A percentile compares a stretch with the other conserved stretches of the same genome.
These are phyloP conservation scores for Escovopsis weberi DNA, from an alignment of 2,329 filamentous ascomycete species.

Conservation along the genomic window DNA sequence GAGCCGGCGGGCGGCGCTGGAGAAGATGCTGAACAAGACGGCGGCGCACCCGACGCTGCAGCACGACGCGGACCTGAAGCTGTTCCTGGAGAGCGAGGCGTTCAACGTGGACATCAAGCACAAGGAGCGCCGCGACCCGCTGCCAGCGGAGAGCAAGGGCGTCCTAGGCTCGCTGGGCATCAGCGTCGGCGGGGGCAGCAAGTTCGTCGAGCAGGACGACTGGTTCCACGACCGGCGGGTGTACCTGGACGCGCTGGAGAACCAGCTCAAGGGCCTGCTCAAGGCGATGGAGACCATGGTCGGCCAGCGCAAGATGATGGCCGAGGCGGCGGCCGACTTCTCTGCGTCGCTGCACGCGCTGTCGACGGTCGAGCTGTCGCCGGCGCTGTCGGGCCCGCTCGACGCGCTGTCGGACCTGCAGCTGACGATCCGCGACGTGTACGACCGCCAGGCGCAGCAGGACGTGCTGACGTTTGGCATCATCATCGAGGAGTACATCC, in stretches of 20 bases:
- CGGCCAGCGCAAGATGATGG: slow-evolving; percentile 77
- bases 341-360: slow-evolving; percentile 85
- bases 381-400: slow-evolving; percentile 72
- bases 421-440: slow-evolving; percentile 84
- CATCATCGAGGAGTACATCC: slow-evolving; percentile 96
- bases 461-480: slow-evolving; percentile 93
- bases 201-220: slow-evolving; percentile 97
- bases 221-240: slow-evolving; percentile 97
- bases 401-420: slow-evolving; percentile 89
- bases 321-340: slow-evolving; percentile 87
- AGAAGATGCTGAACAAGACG: slow-evolving; percentile 97
- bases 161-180: slow-evolving; percentile 77
- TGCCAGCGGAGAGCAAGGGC: slow-evolving; percentile 80
- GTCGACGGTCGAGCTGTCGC: slow-evolving; percentile 83
- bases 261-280: slow-evolving; percentile 74
- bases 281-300: slow-evolving; percentile 94
- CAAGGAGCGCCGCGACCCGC: slow-evolving; percentile 81
- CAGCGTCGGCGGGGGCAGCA: slow-evolving; percentile 60
- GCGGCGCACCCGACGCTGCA: slow-evolving; percentile 80
- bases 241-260: slow-evolving; percentile 87
- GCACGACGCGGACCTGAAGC: slow-evolving; percentile 84
- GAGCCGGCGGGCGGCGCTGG: slow-evolving; percentile 73
- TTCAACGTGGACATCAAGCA: slow-evolving; percentile 97
- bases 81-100: slow-evolving; percentile 90
- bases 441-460: slow-evolving; percentile 92